Base-by-base conservation (phyloP, 441 rosid species). In the Theobroma grandiflorum region DNA sequence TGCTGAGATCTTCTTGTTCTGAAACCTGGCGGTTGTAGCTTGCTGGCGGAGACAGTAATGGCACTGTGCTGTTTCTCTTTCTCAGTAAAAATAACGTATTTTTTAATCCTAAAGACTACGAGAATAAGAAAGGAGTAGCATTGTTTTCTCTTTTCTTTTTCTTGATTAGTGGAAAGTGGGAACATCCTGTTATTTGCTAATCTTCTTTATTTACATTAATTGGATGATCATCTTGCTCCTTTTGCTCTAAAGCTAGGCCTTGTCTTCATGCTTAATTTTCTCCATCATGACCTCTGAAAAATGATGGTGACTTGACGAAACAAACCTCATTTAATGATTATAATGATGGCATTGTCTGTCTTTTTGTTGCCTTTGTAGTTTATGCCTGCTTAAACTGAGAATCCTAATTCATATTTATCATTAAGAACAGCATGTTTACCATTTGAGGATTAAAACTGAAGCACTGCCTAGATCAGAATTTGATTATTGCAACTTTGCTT, bases 211-310 rank as follows among this genome's bases (percentile, higher is more conserved):
- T 18, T 53, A 16, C 5, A 53, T 53, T 26, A 14, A 15, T 52
- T 52, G 57, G n/a, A 38, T n/a, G 20, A 49, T 33, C 26, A 4
- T 75, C 0, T 26, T 26, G 20, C 53, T 75, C 43, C 6, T 47
- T 47, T 62, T 61, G 20, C 42, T 26, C 37, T 1, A 52, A 77
- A 65, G 64, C 57, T 37, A 15, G 1, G 63, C 53, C 57, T 45
- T 53, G 65, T 57, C 55, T 78, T 57, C 52, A 78, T 26, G 16
- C 58, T 68, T 18, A 35, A 38, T 55, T 18, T 64, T 4, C 53
- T 33, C 4, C 26, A 20, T 7, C 8, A 20, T 58, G 14, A 22
- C 22, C 31, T 22, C 63, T 20, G 8, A 20, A 57, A 57, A 57
- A 8, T 57, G 62, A 57, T 58, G 3, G 14, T 58, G 35, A 22